phyloP scores from a whole-genome alignment of 148 eudicot species.

The Vaccinium corymbosum region DNA sequence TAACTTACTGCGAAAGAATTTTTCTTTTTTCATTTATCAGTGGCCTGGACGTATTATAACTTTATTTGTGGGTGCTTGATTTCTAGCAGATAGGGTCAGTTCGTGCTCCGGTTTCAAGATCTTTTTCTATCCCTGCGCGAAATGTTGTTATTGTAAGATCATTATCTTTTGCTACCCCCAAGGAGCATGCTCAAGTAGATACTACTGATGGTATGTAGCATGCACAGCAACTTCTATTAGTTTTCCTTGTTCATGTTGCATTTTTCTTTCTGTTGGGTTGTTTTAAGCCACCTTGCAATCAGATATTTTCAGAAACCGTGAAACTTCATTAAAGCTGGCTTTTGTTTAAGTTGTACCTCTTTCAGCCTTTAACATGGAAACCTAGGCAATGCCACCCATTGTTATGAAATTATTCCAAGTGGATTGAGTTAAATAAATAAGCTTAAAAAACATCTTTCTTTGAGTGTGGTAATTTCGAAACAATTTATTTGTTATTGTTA shows the following conservation, averaged over 20 bases:
- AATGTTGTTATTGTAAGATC: constrained; percentile 74
- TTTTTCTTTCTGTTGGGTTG: background rate
- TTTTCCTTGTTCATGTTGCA: constrained; percentile 24
- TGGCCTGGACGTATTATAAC: background rate
- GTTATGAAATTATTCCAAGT: background rate
- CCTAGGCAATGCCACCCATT: background rate
- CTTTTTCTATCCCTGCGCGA: constrained; percentile 71
- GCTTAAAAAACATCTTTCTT: background rate
- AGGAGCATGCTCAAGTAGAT: constrained; percentile 39
- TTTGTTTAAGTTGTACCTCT: constrained; percentile 2
- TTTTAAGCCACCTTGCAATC: background rate
- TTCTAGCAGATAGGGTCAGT: constrained; percentile 43
- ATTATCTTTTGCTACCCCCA: constrained; percentile 43
- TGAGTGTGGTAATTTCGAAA: background rate
- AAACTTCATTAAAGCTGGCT: background rate
- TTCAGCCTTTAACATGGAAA: background rate
- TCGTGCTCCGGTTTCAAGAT: constrained; percentile 51
- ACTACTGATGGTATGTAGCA: constrained; percentile 42
- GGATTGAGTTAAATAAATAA: background rate
- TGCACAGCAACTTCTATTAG: background rate
- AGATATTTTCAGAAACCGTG: background rate
- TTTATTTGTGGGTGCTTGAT: background rate
- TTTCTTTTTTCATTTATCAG: background rate
- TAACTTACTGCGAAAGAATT: background rate
- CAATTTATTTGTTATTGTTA: background rate